phyloP scores from a whole-genome alignment of 768 basidiomycete species.

The Tephrocybe rancida region DNA sequence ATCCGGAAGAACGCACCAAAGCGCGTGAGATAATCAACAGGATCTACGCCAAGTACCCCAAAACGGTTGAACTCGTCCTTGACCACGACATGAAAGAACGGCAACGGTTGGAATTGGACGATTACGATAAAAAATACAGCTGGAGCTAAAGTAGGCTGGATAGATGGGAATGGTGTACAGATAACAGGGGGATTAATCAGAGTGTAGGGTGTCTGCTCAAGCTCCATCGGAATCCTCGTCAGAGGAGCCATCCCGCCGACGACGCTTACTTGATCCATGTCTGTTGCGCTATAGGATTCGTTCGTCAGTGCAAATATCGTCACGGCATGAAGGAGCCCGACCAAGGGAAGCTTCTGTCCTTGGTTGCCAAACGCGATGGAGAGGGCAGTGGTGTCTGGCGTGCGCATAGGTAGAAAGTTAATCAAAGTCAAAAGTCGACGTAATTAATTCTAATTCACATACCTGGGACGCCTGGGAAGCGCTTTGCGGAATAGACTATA shows the following conservation, averaged over 20 bases:
- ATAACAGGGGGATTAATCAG: constrained; percentile 6
- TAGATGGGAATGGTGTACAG: constrained; percentile 5
- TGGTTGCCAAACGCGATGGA: constrained; percentile 90
- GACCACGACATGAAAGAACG: constrained; percentile 33
- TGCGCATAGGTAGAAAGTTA: constrained; percentile 8
- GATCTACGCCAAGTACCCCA: constrained; percentile 55
- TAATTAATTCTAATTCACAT: constrained; percentile 26
- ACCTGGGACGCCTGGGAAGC: constrained; percentile 95
- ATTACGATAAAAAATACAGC: constrained; percentile 34
- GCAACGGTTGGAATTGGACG: constrained; percentile 23
- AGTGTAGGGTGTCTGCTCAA: constrained; percentile 10
- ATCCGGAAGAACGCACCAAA: constrained; percentile 24
- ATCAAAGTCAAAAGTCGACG: constrained; percentile 9
- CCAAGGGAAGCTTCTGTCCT: constrained; percentile 87
- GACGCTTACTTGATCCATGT: constrained; percentile 71
- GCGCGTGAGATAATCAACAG: constrained; percentile 44
- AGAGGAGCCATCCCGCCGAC: constrained; percentile 61
- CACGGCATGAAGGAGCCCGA: constrained; percentile 37
- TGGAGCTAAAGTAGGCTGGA: constrained; percentile 14
- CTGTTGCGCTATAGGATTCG: constrained; percentile 66
- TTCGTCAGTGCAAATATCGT: constrained; percentile 22
- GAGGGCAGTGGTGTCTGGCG: constrained; percentile 80
- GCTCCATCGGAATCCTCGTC: constrained; percentile 71
- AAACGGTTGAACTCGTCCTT: constrained; percentile 34
- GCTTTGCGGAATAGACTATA: constrained; percentile 89